Base-by-base conservation (phyloP, 2,329 filamentous ascomycete genomes). In the Cladosporium sp. region DNA sequence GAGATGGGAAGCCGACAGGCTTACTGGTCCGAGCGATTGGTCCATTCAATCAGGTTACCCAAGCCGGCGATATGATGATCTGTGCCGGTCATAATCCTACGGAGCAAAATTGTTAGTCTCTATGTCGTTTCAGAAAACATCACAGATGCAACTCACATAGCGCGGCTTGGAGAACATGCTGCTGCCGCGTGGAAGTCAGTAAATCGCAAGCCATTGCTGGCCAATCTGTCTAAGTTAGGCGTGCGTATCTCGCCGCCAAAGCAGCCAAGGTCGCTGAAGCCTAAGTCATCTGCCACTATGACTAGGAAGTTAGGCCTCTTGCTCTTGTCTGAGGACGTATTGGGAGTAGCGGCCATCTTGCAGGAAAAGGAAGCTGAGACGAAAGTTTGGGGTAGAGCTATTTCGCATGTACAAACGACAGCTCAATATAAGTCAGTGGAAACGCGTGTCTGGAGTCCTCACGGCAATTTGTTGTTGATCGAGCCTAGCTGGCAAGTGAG, bases 171-270 rank as follows among this genome's bases (percentile, higher is more conserved):
- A 46, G 81, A 84, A 66, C 81, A 85, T 46, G 82, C 82, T 2
- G 81, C 78, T 0, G 83, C 82, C 1, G 81, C 78, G 61, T 85
- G 82, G 65, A 83, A 85, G 59, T 84, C 79, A 0, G 81, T 84
- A 61, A 84, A 82, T 4, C 81, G 77, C 16, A 85, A 66, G 31
- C 81, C 68, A 64, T 69, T 68, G 53, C 59, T 57, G 19, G 69
- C 66, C n/a, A 72, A 63, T 55, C 74, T 76, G 66, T 83, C 77
- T 35, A 84, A 70, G 59, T 81, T 77, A 0, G 81, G 81, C 0
- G 81, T 84, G 34, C 74, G 73, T 59, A 84, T 83, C 65, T 84
- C 80, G 56, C 77, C 74, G 41, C 81, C 81, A 59, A 81, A 84
- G 60, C 76, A 77, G 44, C 76, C 75, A 16, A 81, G 71, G 58